These are phyloP conservation scores for Solanum chacoense DNA, from an alignment of 305 asterid species.

Conservation along the genomic window DNA sequence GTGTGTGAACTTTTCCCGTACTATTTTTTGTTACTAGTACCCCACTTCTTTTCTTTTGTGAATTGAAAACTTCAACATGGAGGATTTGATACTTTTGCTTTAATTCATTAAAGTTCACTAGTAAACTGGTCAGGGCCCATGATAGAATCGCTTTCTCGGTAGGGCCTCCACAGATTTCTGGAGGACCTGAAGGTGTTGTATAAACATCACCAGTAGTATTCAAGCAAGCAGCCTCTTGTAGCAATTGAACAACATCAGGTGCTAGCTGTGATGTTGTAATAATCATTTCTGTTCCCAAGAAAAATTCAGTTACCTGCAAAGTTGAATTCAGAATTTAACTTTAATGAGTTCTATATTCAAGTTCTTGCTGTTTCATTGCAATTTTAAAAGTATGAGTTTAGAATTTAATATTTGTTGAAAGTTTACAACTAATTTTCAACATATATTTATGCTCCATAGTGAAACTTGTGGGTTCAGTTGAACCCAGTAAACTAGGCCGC, in stretches of 20 bases:
- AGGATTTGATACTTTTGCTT: constrained; percentile 6
- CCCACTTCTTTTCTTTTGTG: constrained; percentile 30
- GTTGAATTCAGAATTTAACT: background rate
- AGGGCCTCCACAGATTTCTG: constrained; percentile 43
- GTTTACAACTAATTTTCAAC: background rate
- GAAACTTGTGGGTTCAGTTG: background rate
- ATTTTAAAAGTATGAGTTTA: background rate
- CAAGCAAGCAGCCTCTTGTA: constrained; percentile 19
- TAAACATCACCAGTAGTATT: constrained; percentile 32
- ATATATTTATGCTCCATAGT: background rate
- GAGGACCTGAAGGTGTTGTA: constrained; percentile 3
- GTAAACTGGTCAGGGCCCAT: constrained; percentile 21
- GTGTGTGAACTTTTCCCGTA: constrained; percentile 9
- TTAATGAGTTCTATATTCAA: background rate
- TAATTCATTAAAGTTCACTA: constrained; percentile 13
- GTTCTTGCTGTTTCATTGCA: background rate
- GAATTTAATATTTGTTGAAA: background rate
- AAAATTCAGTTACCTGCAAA: constrained; percentile 12
- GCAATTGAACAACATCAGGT: constrained; percentile 7
- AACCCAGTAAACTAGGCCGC: background rate
- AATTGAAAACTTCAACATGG: constrained; percentile 26
- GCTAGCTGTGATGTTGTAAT: background rate
- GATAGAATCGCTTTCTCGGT: constrained; percentile 28
- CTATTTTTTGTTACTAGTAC: constrained; percentile 2
- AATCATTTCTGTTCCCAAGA: constrained; percentile 15